Base-by-base conservation (phyloP, 2,329 filamentous ascomycete genomes). In the Colletotrichum horii region DNA sequence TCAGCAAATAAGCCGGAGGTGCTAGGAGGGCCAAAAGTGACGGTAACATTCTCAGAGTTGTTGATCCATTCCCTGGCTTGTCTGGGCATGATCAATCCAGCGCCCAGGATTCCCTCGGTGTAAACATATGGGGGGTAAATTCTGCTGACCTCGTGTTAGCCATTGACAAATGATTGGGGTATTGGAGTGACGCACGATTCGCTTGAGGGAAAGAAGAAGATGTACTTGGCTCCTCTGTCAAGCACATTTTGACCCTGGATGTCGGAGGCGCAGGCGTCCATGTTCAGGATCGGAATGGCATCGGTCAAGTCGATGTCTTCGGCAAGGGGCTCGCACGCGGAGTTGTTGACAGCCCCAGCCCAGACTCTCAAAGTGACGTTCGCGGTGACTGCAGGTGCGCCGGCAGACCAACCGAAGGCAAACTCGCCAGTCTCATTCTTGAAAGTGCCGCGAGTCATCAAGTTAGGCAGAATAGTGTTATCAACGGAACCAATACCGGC, bases 181-280 rank as follows among this genome's bases (percentile, higher is more conserved):
- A 15, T 0, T 0, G 43, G 58, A 26, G 34, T 1, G 36, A 75
- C 71, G 22, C n/a, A 72, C 68, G 55, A 75, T 38, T 71, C 72
- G 55, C 30, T 62, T 14, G 56, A 55, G 11, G 83, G 84, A 76
- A 86, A 87, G 79, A 85, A 84, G 73, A 87, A 79, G 55, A 87
- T 80, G 61, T 87, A 86, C 74, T 84, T 82, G 4, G 83, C 87
- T 24, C 86, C 86, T 65, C 84, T 84, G 8, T 81, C 84, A n/a
- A 82, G 83, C 1, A 85, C 80, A 70, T 88, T 87, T 16, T 77
- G 75, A 19, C 83, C 83, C 77, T 88, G 85, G 6, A 79, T 77
- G 24, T 80, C 78, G 16, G 82, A 81, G 7, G 81, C 81, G 76
- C 85, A 87, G 12, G 77, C 80, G 71, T 83, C 83, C 36, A 82